These are phyloP conservation scores for Sporodiniella umbellata DNA, from an alignment of 371 early-diverging fungal genomes.

Conservation along the genomic window DNA sequence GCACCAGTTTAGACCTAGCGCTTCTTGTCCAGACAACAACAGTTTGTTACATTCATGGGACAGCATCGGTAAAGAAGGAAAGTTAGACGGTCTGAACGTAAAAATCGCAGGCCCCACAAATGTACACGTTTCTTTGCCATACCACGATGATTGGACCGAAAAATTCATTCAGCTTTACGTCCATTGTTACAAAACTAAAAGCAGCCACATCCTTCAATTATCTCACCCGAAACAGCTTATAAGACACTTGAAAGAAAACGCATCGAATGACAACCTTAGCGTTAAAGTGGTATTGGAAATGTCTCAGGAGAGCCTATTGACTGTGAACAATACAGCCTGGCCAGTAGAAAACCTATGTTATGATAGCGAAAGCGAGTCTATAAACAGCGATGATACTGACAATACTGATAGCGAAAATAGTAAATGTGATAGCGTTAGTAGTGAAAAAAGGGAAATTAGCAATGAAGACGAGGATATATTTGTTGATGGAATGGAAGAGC, in stretches of 20 bases:
- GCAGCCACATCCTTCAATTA: conserved; percentile 18
- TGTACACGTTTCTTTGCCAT: neutral
- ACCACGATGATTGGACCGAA: conserved; percentile 16
- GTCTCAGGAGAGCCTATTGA: conserved; percentile 1
- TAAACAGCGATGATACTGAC: conserved; percentile 28
- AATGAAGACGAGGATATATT: conserved; percentile 23
- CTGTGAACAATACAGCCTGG: conserved; percentile 35
- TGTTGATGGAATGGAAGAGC: conserved; percentile 32
- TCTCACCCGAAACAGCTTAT: conserved; percentile 23
- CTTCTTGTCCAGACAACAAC: conserved; percentile 14
- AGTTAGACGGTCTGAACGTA: conserved; percentile 5
- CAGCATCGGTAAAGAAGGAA: neutral
- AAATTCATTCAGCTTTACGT: conserved; percentile 35
- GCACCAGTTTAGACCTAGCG: conserved; percentile 4
- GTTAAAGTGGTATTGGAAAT: neutral
- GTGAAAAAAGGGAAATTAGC: conserved; percentile 41
- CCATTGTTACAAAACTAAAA: conserved; percentile 17
- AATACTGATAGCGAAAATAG: conserved; percentile 43
- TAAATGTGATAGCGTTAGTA: conserved; percentile 17
- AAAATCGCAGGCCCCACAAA: conserved; percentile 2
- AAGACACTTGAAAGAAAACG: conserved; percentile 16
- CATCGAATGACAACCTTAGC: neutral
- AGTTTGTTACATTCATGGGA: neutral
- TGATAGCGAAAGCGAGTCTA: conserved; percentile 13
- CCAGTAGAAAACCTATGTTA: conserved; percentile 19